These are phyloP conservation scores for Trichoderma polysporum DNA, from an alignment of 2,329 filamentous ascomycete species.

Conservation along the genomic window DNA sequence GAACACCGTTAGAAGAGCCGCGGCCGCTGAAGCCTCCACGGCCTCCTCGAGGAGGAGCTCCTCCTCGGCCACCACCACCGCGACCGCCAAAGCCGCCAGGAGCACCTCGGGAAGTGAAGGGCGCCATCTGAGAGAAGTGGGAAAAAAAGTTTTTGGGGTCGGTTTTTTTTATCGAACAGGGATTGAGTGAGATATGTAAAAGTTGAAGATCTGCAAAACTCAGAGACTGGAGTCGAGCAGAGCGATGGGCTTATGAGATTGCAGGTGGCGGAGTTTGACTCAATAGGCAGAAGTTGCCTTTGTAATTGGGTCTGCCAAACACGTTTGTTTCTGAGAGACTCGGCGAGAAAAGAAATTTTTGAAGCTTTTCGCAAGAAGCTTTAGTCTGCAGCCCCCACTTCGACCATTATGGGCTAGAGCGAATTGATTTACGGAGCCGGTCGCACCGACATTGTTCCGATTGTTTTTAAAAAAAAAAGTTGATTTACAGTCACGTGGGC, in stretches of 20 bases:
- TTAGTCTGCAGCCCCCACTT: constrained; percentile 23
- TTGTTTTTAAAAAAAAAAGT: not conserved
- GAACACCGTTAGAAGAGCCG: constrained; percentile 39
- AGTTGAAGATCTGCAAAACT: not conserved
- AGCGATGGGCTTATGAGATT: constrained; percentile 26
- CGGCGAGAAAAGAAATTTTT: constrained; percentile 39
- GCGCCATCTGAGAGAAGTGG: constrained; percentile 19
- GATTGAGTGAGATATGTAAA: not conserved
- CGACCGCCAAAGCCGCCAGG: constrained; percentile 33
- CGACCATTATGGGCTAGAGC: constrained; percentile 22
- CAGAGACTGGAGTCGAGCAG: constrained; percentile 24
- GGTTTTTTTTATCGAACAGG: not conserved
- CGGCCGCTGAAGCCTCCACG: constrained; percentile 29
- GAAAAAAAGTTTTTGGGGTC: constrained; percentile 8
- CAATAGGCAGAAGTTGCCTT: constrained; percentile 29
- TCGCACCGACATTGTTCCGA: constrained; percentile 24
- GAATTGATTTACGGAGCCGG: not conserved
- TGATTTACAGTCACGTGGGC: not conserved
- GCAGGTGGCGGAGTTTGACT: constrained; percentile 24
- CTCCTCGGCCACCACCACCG: constrained; percentile 35
- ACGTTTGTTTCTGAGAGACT: constrained; percentile 21
- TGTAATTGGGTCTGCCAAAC: constrained; percentile 22
- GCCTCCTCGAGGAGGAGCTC: constrained; percentile 32
- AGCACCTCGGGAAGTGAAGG: constrained; percentile 29
- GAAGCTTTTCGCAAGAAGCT: constrained; percentile 34